Evolutionary conservation across 495 filamentous ascomycete species (phyloP), one percentile per base, ranked within the genome.

Genomic region (Bacidia rubella): DNA sequence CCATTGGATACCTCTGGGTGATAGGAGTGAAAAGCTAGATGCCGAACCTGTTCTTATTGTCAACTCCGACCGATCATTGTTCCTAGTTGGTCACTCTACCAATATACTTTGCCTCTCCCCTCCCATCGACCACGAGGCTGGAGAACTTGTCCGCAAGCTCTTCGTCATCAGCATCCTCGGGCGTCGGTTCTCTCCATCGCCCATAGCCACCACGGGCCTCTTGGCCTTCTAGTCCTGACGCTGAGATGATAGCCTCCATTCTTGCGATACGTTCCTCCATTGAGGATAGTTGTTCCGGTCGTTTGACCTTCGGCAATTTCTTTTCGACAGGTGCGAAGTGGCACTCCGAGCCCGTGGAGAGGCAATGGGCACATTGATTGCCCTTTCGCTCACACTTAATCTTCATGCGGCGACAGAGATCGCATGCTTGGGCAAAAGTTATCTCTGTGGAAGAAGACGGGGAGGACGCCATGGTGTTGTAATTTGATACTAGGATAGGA

Each of bases 401-500:
- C 45, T 48, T 48, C 45, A 48, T 48, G 12, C 24, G 17, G 24
- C 45, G 45, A 48, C 45, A 48, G 25, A 48, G 19, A 29, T 48
- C 45, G 25, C 51, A 9, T 54, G 67, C 39, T 52, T 44, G 41
- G 9, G 41, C 41, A 17, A 17, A 44, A 9, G 20, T 17, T n/a
- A 20, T 44, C 29, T 35, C 29, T 5, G 29, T 7, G 29, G 29
- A 35, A 15, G 29, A 15, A 7, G 29, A 35, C 7, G 29, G 15
- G 5, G 29, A 7, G 29, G 29, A 35, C 7, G 29, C 15, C 29
- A 35, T 35, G 29, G 5, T 5, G 15, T 35, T 5, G 15, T 35
- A 7, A 7, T 35, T 35, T 35, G 29, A 35, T 15, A 7, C 29
- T 35, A 35, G 29, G 15, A 35, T n/a, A n/a, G n/a, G n/a, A n/a